Conservation (phyloP, 2,329 filamentous ascomycete genomes). For the Metarhizium humberi region DNA sequence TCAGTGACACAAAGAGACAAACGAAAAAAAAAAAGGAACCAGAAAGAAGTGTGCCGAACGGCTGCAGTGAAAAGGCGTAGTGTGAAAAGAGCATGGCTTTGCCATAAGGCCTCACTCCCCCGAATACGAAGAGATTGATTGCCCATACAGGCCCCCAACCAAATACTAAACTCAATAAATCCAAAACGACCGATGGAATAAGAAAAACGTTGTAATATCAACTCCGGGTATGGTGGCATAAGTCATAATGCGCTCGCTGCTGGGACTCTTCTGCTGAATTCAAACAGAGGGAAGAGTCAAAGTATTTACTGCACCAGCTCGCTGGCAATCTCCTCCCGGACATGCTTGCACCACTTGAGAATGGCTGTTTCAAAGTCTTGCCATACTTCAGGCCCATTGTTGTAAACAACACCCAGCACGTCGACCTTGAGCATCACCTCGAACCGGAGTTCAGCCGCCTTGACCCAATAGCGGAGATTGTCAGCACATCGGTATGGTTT, state of each 20-base stretch:
- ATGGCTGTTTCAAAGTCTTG: constrained; percentile 74
- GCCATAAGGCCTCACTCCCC: not conserved
- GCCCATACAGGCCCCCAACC: not conserved
- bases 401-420: constrained; percentile 77
- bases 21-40: not conserved
- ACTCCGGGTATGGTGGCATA: constrained; percentile 6
- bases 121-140: not conserved
- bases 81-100: not conserved
- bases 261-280: not conserved
- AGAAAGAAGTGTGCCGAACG: not conserved
- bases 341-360: constrained; percentile 71
- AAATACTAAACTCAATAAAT: not conserved
- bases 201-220: not conserved
- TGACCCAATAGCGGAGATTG: constrained; percentile 92
- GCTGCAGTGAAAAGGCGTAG: not conserved
- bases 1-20: not conserved
- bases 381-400: constrained; percentile 62
- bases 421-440: constrained; percentile 78
- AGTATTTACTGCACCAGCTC: constrained; percentile 37
- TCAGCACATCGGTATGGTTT: constrained; percentile 93
- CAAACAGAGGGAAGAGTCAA: constrained; percentile 2
- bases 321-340: constrained; percentile 71
- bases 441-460: constrained; percentile 90
- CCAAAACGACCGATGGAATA: not conserved
- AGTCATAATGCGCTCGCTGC: constrained; percentile 6